Percentiles rank a stretch among this genome's conserved stretches.
Evolutionary conservation across 495 filamentous ascomycete species (phyloP).

Genomic region (Daldinia bambusicola): DNA sequence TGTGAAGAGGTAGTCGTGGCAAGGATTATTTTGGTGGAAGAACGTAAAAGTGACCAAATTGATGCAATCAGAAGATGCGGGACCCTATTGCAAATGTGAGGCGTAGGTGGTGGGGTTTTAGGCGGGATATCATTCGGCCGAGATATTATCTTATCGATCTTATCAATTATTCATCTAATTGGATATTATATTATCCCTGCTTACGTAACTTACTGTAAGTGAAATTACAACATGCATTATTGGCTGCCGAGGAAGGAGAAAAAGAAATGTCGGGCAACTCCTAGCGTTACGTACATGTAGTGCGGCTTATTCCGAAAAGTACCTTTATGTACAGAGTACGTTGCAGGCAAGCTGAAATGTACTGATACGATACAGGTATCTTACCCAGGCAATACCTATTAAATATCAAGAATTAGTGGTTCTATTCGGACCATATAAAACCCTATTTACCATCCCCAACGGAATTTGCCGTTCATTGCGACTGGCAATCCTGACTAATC

Average conservation of each 20-base stretch:
- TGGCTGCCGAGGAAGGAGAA: constrained; percentile 11
- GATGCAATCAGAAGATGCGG: constrained; percentile 9
- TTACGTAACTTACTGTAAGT: neutral
- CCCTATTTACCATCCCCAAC: neutral
- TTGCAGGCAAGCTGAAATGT: neutral
- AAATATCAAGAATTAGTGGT: neutral
- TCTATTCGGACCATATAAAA: neutral
- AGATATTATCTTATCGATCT: constrained; percentile 38
- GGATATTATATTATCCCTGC: neutral
- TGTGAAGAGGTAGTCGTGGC: neutral
- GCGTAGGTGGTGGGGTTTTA: constrained; percentile 6
- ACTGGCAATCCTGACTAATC: constrained; percentile 5
- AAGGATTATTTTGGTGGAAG: no score
- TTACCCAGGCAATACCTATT: neutral
- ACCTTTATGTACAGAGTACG: no score
- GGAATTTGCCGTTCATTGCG: neutral
- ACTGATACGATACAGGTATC: no score
- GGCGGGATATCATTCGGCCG: constrained; percentile 23
- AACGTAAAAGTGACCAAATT: constrained; percentile 4
- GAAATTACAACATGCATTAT: constrained; percentile 9
- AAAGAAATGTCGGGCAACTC: neutral
- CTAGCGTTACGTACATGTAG: neutral
- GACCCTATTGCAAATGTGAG: neutral
- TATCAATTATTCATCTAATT: constrained; percentile 16
- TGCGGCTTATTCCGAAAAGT: neutral